Base-by-base conservation (phyloP, 441 rosid genomes). In the Euphorbia celastroides region DNA sequence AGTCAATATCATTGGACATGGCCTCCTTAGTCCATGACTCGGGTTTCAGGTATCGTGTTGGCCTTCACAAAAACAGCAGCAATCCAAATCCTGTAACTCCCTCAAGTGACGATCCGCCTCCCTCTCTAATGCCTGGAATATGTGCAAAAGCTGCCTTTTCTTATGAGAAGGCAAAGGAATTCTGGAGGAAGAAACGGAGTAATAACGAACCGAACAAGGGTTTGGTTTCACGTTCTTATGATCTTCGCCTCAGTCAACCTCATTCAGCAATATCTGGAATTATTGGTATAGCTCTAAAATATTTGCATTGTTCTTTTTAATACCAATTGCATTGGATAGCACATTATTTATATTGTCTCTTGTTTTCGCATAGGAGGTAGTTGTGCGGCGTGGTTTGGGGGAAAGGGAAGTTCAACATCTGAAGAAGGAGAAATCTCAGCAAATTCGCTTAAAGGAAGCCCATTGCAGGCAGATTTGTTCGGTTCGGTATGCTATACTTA, bases 81-180 rank as follows among this genome's bases (percentile, higher is more conserved):
- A 60, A 62, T 66, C 96, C 93, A 30, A 75, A 71, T 57, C 69
- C 80, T 78, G 79, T 73, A 65, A 72, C 74, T 66, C 65, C 76
- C 56, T 31, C 61, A 51, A 69, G 69, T 52, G 80, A 63, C 64
- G 86, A 80, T 64, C 78, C 78, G 32, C 96, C 98, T 70, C 65
- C 78, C 28, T 66, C 88, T 67, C 76, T 88, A 71, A 66, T 81
- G 86, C 95, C 89, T 52, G 92, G 98, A 72, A 61, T 89, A 65
- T 88, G 93, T 57, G 87, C 82, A 51, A 88, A 85, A 76, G 96
- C 88, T 72, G 92, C 85, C 41, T 81, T 88, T 80, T 85, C 98
- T 48, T 89, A 80, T 74, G 81, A 82, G 78, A 83, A 80, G 75
- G 84, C 80, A 59, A 83, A 67, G 69, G 83, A 89, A 61, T 32